phyloP scores from a whole-genome alignment of 495 filamentous ascomycete genomes.

The Parathielavia hyrcaniae region DNA sequence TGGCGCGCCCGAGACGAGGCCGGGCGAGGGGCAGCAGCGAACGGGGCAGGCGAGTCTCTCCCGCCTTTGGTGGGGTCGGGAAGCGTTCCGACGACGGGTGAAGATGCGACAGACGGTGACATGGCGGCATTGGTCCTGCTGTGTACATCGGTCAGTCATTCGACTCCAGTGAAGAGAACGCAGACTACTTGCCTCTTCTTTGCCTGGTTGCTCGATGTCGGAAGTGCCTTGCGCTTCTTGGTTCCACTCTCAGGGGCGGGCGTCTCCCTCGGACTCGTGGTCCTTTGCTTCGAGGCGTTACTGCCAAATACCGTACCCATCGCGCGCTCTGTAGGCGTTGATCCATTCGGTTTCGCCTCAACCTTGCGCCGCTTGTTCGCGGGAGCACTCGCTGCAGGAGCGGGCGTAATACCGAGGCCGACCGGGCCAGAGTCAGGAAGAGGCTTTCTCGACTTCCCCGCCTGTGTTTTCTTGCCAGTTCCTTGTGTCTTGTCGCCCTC shows the following conservation, averaged over 20 bases:
- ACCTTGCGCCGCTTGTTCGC: slow-evolving; percentile 68
- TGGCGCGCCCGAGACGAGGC: slow-evolving; percentile 63
- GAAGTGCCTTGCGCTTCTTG: slow-evolving; percentile 65
- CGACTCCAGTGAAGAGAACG: neutral
- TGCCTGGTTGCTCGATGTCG: slow-evolving; percentile 52
- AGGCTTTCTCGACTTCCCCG: slow-evolving; percentile 57
- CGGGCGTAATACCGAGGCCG: slow-evolving; percentile 50
- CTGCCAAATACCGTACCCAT: slow-evolving; percentile 54
- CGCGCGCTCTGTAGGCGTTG: slow-evolving; percentile 61
- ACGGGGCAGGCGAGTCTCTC: slow-evolving; percentile 40
- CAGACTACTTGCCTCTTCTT: slow-evolving; percentile 61
- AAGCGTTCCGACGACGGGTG: slow-evolving; percentile 61
- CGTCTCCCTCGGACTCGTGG: slow-evolving; percentile 56
- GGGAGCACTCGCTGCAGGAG: slow-evolving; percentile 43
- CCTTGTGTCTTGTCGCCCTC: slow-evolving; percentile 51
- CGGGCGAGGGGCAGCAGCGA: slow-evolving; percentile 44
- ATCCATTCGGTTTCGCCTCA: slow-evolving; percentile 52
- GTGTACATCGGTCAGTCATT: slow-evolving; percentile 15
- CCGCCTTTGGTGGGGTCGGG: slow-evolving; percentile 41
- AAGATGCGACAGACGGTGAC: slow-evolving; percentile 66
- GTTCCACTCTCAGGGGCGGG: slow-evolving; percentile 50
- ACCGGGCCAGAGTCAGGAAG: slow-evolving; percentile 46
- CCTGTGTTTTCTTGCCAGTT: slow-evolving; percentile 52
- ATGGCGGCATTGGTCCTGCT: slow-evolving; percentile 40
- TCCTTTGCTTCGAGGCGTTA: slow-evolving; percentile 46